A percentile compares a stretch with the other conserved stretches of the same genome.
phyloP scores from a whole-genome alignment of 345 rosid species.

The Turritis glabra region DNA sequence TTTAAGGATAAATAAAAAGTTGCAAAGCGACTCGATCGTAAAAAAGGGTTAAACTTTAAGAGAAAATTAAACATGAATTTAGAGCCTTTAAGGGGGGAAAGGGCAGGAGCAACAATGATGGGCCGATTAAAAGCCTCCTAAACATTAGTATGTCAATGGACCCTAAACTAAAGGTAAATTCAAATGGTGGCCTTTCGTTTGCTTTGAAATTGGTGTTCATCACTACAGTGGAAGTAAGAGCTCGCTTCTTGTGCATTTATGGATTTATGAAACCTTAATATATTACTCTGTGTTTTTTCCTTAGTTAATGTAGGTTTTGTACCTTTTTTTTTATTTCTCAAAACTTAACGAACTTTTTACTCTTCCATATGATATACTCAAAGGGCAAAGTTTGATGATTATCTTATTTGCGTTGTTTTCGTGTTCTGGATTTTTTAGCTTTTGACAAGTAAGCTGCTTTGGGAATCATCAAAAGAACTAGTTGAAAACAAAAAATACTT shows the following conservation, averaged over 20 bases:
- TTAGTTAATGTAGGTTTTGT: not conserved
- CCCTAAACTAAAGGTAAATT: not conserved
- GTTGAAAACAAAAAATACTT: not conserved
- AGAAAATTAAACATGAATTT: not conserved
- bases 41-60: no score
- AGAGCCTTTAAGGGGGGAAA: not conserved
- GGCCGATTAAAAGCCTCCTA: not conserved
- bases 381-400: not conserved
- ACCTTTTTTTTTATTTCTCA: not conserved
- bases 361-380: not conserved
- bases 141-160: not conserved
- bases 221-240: not conserved
- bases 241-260: not conserved
- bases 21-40: not conserved
- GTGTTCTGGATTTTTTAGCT: not conserved
- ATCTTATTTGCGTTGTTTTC: not conserved
- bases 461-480: slow-evolving; percentile 29
- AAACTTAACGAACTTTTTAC: no score
- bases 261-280: not conserved
- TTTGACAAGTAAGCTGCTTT: slow-evolving; percentile 30
- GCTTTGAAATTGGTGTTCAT: not conserved
- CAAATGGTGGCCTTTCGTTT: not conserved
- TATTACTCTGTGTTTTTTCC: not conserved
- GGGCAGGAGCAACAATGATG: not conserved
- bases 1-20: no score